Evolutionary conservation across 306 rosid genomes (phyloP), one percentile per base, ranked within the genome.

Genomic region (Echinosophora koreensis): DNA sequence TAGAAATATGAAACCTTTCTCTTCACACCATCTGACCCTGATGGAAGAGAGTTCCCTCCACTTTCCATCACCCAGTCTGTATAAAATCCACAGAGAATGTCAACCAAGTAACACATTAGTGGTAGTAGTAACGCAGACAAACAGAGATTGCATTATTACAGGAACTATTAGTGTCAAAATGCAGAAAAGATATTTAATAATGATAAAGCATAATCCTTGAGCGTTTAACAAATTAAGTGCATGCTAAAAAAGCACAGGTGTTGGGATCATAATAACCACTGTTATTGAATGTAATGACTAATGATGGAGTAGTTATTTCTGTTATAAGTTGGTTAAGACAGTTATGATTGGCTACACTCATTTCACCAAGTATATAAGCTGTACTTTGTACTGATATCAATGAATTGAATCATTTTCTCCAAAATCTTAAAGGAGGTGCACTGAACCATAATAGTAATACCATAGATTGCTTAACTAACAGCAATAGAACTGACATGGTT

Each of bases 41-140:
- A 85, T 14, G 84, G 82, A 72, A 85, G 86, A 73, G 88, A 85
- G 76, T 78, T 85, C 41, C 86, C 88, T 74, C 88, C 88, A 65
- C 66, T 71, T 64, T 82, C 86, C 86, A 82, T 82, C 74, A 37
- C 69, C 47, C 64, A 77, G 57, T 42, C 82, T 82, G 67, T 16
- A 56, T 64, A 65, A 47, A 13, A 27, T 11, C 73, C 72, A 69
- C 76, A 52, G 32, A 51, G 18, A 70, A 52, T 17, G 64, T 69
- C 54, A 64, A 69, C 70, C 67, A 52, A 52, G 12, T 10, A 42
- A 16, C 18, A 64, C 11, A 7, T 14, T 46, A 6, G 42, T 32
- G 16, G 22, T 0, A 39, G 9, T 17, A 69, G 3, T 22, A 58
- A 41, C 54, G 27, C 28, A 30, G 13, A 32, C 50, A 74, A 74